Conservation (phyloP, 495 filamentous ascomycete species). For the Niebla homalea region DNA sequence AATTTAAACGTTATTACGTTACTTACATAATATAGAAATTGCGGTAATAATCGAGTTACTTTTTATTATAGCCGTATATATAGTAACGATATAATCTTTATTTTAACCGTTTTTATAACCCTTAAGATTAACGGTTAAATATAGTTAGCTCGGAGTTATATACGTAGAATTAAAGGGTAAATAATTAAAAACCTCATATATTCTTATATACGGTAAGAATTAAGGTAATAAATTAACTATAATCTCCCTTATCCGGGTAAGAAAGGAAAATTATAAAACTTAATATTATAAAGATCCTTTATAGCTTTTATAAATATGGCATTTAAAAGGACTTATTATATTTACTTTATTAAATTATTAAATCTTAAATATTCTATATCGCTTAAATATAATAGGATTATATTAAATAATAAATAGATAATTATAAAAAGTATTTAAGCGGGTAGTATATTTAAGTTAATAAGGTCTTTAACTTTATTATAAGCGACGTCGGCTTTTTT, state of each 20-base stretch:
- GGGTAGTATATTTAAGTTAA: background rate
- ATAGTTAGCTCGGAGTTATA: background rate
- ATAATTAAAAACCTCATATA: background rate
- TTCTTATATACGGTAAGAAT: background rate
- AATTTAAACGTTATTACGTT: background rate
- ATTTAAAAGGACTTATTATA: background rate
- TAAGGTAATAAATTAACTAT: conserved; percentile 1
- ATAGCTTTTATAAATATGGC: background rate
- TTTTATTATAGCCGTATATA: background rate
- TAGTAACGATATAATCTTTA: too few relatives aligned
- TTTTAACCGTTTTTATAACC: background rate
- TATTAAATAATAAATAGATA: background rate
- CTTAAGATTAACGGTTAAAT: background rate
- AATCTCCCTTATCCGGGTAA: background rate
- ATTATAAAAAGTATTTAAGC: background rate
- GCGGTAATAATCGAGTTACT: background rate
- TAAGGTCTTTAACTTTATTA: background rate
- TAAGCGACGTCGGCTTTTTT: background rate
- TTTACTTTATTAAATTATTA: background rate
- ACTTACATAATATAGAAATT: background rate
- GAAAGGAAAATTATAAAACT: background rate
- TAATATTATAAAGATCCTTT: background rate
- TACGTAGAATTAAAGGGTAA: background rate
- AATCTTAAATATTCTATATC: background rate
- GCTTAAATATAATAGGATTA: background rate